These are phyloP conservation scores for Phaeolepiota aurea DNA, from an alignment of 768 basidiomycete species.

Conservation along the genomic window DNA sequence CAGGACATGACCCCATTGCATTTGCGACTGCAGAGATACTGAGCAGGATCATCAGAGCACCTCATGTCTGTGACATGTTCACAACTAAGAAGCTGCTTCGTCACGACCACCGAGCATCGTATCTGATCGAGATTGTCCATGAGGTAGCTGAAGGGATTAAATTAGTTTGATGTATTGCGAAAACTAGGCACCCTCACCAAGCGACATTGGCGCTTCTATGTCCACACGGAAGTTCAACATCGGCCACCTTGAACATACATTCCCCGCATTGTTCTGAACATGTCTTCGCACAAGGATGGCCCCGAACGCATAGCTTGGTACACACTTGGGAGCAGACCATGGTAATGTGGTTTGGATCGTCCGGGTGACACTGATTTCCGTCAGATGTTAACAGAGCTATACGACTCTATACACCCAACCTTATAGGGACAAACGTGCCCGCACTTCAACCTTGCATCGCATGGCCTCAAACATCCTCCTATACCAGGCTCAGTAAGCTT, in stretches of 20 bases:
- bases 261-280: conserved; percentile 47
- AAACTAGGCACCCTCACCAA: conserved; percentile 32
- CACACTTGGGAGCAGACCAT: conserved; percentile 42
- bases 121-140: conserved; percentile 36
- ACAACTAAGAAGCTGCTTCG: conserved; percentile 38
- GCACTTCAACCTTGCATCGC: too few relatives aligned
- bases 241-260: conserved; percentile 37
- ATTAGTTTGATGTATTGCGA: background rate
- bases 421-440: too few relatives aligned
- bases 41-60: conserved; percentile 37
- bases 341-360: conserved; percentile 43
- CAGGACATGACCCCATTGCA: conserved; percentile 43
- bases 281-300: conserved; percentile 48
- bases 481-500: too few relatives aligned
- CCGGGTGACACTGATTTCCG: conserved; percentile 49
- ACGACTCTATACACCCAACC: too few relatives aligned
- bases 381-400: too few relatives aligned
- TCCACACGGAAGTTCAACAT: conserved; percentile 50
- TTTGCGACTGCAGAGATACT: conserved; percentile 24
- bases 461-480: too few relatives aligned
- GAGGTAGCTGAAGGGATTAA: conserved; percentile 25
- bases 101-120: conserved; percentile 32
- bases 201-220: conserved; percentile 33
- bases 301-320: conserved; percentile 38
- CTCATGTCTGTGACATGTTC: conserved; percentile 41